These are phyloP conservation scores for Penicillium canariense DNA, from an alignment of 495 filamentous ascomycete genomes.

Conservation along the genomic window DNA sequence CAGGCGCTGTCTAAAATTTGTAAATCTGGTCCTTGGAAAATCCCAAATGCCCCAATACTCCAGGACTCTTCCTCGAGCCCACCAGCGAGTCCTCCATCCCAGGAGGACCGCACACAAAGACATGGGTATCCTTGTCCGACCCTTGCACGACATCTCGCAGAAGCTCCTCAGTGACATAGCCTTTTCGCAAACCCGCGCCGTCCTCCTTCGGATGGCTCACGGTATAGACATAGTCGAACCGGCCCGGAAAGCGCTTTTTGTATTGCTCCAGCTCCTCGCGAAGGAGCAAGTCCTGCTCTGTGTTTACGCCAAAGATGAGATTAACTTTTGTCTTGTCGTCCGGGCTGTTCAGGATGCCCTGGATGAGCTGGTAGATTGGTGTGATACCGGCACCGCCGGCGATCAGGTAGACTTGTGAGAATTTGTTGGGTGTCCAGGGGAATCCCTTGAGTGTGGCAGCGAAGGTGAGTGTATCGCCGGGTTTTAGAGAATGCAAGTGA, in stretches of 20 bases:
- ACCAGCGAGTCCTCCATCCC: conserved; percentile 59
- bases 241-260: conserved; percentile 50
- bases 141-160: conserved; percentile 47
- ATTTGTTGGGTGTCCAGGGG: conserved; percentile 55
- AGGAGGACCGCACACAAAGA: conserved; percentile 62
- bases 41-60: conserved; percentile 51
- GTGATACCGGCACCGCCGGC: conserved; percentile 66
- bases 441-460: conserved; percentile 49
- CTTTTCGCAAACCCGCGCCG: conserved; percentile 41
- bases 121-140: conserved; percentile 45
- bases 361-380: conserved; percentile 59
- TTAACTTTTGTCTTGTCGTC: conserved; percentile 60
- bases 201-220: conserved; percentile 47
- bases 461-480: conserved; percentile 58
- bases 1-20: conserved; percentile 40
- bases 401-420: conserved; percentile 54
- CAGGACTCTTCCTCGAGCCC: conserved; percentile 36
- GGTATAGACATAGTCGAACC: conserved; percentile 59
- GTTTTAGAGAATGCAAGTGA: conserved; percentile 58
- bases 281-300: conserved; percentile 60
- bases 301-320: conserved; percentile 64
- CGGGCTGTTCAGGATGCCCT: conserved; percentile 61
- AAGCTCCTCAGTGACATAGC: conserved; percentile 55
- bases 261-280: conserved; percentile 52
- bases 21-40: conserved; percentile 54